A percentile compares a stretch with the other conserved stretches of the same genome.
Conservation (phyloP, 2,329 filamentous ascomycete species). For the Helotiales sp. region DNA sequence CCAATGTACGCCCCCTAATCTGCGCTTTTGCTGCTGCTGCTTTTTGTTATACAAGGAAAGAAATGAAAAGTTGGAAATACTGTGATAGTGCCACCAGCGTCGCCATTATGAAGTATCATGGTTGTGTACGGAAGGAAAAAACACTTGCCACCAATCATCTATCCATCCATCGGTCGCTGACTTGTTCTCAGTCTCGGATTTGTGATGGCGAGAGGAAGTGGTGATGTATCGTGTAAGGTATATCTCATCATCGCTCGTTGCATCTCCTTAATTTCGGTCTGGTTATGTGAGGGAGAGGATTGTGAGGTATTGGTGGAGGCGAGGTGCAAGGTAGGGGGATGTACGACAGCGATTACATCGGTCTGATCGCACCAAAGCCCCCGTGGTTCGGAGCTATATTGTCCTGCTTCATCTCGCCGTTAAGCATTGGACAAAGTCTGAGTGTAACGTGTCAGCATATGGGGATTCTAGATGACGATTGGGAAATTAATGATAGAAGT, state of each 20-base stretch:
- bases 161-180: neutral
- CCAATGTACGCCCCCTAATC: neutral
- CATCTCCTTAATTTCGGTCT: no score
- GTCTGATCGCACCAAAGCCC: slow-evolving; percentile 43
- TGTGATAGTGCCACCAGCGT: neutral
- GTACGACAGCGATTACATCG: slow-evolving; percentile 8
- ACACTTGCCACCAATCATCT: no score
- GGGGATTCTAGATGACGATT: slow-evolving; percentile 9
- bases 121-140: neutral
- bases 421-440: slow-evolving; percentile 82
- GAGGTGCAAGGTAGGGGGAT: no score
- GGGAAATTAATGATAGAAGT: slow-evolving; percentile 1
- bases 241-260: no score
- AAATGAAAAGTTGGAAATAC: neutral
- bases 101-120: no score
- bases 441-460: slow-evolving; percentile 33
- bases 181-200: neutral
- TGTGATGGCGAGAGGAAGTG: neutral
- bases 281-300: no score
- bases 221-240: neutral
- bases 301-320: no score
- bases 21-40: no score
- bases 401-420: slow-evolving; percentile 72
- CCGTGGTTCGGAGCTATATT: slow-evolving; percentile 54
- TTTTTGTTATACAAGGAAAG: neutral